Base-by-base conservation (phyloP, 495 filamentous ascomycete genomes). In the Haplographium delicatum region DNA sequence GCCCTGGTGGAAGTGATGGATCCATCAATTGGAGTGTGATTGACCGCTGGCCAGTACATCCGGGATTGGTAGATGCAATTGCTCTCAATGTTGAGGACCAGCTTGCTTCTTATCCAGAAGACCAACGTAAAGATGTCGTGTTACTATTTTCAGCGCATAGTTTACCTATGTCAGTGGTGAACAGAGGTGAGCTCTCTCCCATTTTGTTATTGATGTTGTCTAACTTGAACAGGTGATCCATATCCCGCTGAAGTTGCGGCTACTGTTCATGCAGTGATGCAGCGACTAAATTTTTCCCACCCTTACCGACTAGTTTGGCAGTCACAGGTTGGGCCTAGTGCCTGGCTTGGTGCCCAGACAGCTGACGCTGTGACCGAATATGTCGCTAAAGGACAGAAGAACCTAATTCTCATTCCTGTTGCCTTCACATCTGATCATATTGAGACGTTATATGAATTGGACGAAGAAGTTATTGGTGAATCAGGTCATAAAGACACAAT, bases 351-450 rank as follows among this genome's bases (percentile, higher is more conserved):
- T 10, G 90, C 94, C 25, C 94, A 97, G 66, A 97, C 94, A 0
- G 80, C 79, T 54, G 81, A 82, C 51, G 91, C 94, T 0, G 94
- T 99, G 11, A 79, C 89, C 62, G 73, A 86, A 27, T 95, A 95
- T 60, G 84, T 97, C 47, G 81, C 86, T 61, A 89, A 93, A 63
- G 91, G 90, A 2, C 85, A 95, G 62, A 91, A 84, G 24, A 88
- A 99, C 61, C 72, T 99, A 24, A 74, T 96, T 5, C 75, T 99
- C 3, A 89, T 99, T 51, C 94, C 94, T 1, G 93, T 99, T 50
- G 94, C 94, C 8, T 99, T 99, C 62, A 99, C 94, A 1, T 93
- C 87, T 43, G 94, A 99, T 59, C 94, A 99, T 61, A 99, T 99
- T 57, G 94, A 99, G 68, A 99, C 94, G 2, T 75, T 99, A 2